Conservation (phyloP, 306 rosid species). For the Inga laurina region DNA sequence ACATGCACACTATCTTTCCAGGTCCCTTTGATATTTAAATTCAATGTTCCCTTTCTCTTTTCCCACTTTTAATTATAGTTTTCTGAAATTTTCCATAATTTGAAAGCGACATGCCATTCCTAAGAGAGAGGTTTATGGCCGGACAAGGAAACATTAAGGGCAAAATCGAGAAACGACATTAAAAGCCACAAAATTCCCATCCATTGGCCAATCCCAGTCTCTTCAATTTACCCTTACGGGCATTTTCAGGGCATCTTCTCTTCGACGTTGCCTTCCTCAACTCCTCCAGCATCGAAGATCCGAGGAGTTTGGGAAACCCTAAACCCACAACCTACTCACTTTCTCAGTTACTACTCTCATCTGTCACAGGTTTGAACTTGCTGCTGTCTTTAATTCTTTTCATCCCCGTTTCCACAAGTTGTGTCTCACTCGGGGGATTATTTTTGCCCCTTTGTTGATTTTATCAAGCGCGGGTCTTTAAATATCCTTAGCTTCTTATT, state of each 20-base stretch:
- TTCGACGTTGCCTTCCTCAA: slow-evolving; percentile 15
- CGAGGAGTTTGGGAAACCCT: slow-evolving; percentile 55
- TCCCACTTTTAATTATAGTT: too few species aligned
- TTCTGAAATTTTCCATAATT: too few species aligned
- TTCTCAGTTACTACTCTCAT: slow-evolving; percentile 16
- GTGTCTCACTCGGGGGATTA: background rate
- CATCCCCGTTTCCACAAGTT: background rate
- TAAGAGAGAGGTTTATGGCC: background rate
- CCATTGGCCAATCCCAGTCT: slow-evolving; percentile 14
- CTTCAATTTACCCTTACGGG: background rate
- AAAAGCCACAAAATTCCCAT: background rate
- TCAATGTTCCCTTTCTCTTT: too few species aligned
- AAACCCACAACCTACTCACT: slow-evolving; percentile 8
- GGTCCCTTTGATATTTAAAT: too few species aligned
- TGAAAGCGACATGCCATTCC: background rate
- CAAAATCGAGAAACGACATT: slow-evolving; percentile 23
- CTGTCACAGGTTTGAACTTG: slow-evolving; percentile 20
- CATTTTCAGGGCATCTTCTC: background rate
- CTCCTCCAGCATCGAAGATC: slow-evolving; percentile 47
- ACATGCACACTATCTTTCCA: too few species aligned
- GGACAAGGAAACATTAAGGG: slow-evolving; percentile 10
- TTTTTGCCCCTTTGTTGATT: background rate
- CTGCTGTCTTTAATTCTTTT: background rate
- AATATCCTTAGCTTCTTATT: background rate
- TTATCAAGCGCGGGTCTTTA: background rate